A percentile compares a stretch with the other conserved stretches of the same genome.
Conservation (phyloP, 345 rosid species). For the Hypericum androsaemum region DNA sequence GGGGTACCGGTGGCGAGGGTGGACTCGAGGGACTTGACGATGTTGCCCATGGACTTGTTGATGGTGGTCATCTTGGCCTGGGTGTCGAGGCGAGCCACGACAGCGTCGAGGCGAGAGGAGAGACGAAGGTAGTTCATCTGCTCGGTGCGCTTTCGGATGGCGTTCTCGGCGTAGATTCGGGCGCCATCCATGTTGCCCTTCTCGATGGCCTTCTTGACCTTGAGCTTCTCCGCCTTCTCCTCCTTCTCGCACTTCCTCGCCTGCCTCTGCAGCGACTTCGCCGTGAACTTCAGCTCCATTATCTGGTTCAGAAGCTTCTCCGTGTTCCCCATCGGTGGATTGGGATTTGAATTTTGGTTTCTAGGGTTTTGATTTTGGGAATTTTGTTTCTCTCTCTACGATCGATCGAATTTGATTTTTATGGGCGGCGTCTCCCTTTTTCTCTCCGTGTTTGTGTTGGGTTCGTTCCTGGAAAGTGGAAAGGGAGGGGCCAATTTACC, state of each 20-base stretch:
- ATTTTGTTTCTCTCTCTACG: not conserved
- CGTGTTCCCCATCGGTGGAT: constrained; percentile 1
- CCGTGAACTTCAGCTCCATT: constrained; percentile 86
- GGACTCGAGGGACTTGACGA: constrained; percentile 93
- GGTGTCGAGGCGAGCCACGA: constrained; percentile 85
- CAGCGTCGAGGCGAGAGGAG: constrained; percentile 88
- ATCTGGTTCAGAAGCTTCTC: constrained; percentile 25
- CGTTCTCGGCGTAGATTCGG: constrained; percentile 94
- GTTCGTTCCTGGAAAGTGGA: too few species aligned
- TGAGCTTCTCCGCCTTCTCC: constrained; percentile 90
- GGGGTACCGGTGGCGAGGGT: constrained; percentile 67
- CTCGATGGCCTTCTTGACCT: constrained; percentile 96
- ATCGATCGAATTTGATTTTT: not conserved
- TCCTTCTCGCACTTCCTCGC: constrained; percentile 96
- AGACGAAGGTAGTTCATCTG: constrained; percentile 97
- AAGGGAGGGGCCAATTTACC: too few species aligned
- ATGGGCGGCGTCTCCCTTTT: not conserved
- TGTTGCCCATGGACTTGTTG: constrained; percentile 76
- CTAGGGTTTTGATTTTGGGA: not conserved
- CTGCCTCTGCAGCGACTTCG: constrained; percentile 88
- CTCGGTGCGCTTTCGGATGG: constrained; percentile 89
- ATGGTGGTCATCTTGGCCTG: constrained; percentile 97
- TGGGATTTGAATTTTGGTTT: not conserved
- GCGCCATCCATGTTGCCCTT: constrained; percentile 98
- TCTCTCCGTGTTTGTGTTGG: too few species aligned